Base-by-base conservation (phyloP, 192 early-diverging fungal genomes). In the Funneliformis geosporum region DNA sequence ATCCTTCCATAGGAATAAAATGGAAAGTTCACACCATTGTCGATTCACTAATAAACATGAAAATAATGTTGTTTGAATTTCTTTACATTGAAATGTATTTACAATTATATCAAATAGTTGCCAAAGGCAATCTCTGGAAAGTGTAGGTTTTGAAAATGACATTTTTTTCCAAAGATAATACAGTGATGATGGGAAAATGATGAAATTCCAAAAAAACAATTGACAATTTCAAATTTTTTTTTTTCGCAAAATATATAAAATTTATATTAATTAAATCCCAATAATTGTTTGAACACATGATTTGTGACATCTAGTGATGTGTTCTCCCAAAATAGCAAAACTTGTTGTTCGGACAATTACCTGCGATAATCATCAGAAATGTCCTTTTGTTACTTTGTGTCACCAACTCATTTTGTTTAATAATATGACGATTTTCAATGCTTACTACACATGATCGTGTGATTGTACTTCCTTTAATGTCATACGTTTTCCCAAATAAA, bases 11-110 rank as follows among this genome's bases (percentile, higher is more conserved):
- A 67, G 27, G 27, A 38, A 67, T 67, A 27, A 27, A 38, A n/a
- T n/a, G 39, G 65, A 12, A 67, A 38, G 28, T 67, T 38, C 39
- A 67, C 65, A 67, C 65, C 65, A 67, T 67, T 67, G 65, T 67
- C 65, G 27, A 67, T 27, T 67, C 14, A 67, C 65, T 67, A 67
- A 67, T 67, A 39, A 28, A 27, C 65, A 67, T 38, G 65, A 23
- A 39, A 38, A 67, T 67, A 67, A 25, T 25, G 65, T 67, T 55
- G 50, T 18, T 4, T 55, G 50, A 16, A 55, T 55, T 55, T 55
- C 50, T 55, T 55, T 55, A 55, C 50, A 18, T 18, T 55, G 14
- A 55, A 16, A 16, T 55, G 50, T 55, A 55, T 55, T 55, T 18
- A 18, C 18, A 55, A 55, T 55, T 55, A 55, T 55, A 18, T 55